Percentiles rank a stretch among this genome's conserved stretches.
phyloP scores from a whole-genome alignment of 257 asterid genomes.

The Echium plantagineum region DNA sequence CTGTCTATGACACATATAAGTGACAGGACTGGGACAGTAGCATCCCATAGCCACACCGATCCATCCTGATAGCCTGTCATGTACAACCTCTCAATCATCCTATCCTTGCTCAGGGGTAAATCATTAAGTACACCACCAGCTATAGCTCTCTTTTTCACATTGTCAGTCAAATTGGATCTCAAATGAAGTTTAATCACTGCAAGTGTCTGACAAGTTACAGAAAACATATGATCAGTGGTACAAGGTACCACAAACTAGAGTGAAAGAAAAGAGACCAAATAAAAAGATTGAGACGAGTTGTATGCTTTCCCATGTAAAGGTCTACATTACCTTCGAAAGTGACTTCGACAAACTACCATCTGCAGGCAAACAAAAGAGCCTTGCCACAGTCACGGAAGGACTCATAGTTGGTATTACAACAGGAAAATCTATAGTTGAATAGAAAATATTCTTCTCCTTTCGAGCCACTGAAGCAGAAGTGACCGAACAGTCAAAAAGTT shows the following conservation, averaged over 20 bases:
- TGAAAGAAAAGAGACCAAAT: not conserved
- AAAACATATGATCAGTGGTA: constrained; percentile 13
- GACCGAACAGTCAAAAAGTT: constrained; percentile 35
- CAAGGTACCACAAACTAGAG: not conserved
- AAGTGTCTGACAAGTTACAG: constrained; percentile 30
- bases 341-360: constrained; percentile 28
- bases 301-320: constrained; percentile 1
- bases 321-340: constrained; percentile 39
- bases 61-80: constrained; percentile 82
- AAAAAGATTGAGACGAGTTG: constrained; percentile 11
- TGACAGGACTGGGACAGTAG: constrained; percentile 61
- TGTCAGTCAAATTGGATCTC: constrained; percentile 26
- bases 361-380: constrained; percentile 30
- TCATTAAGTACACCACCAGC: constrained; percentile 68
- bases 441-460: constrained; percentile 26
- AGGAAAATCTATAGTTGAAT: constrained; percentile 45
- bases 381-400: constrained; percentile 63
- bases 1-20: constrained; percentile 40
- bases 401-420: constrained; percentile 48
- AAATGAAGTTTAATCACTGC: constrained; percentile 21
- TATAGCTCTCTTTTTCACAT: constrained; percentile 42
- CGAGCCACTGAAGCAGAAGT: constrained; percentile 33
- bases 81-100: constrained; percentile 41
- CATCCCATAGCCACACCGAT: constrained; percentile 85
- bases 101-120: constrained; percentile 34